phyloP scores from a whole-genome alignment of 2,329 filamentous ascomycete genomes.

The Mollisiaceae sp. region DNA sequence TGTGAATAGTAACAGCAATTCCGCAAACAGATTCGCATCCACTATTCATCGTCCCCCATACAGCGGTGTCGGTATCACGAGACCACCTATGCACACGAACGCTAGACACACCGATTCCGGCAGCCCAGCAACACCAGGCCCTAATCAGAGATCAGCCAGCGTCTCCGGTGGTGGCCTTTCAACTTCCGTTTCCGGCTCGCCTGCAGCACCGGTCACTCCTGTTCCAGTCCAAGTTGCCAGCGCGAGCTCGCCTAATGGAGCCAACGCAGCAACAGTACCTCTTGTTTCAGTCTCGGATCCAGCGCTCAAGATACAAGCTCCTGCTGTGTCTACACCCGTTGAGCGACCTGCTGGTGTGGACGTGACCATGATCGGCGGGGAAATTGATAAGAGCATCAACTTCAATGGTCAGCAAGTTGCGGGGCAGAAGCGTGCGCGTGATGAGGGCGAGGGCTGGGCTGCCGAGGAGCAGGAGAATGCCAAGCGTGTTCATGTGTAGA shows the following conservation, averaged over 20 bases:
- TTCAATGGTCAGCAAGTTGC: constrained; percentile 20
- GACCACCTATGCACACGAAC: not conserved
- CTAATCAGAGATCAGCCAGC: not conserved
- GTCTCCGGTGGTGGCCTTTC: not conserved
- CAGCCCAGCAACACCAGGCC: constrained; percentile 2
- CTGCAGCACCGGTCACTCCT: not conserved
- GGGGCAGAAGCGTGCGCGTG: constrained; percentile 36
- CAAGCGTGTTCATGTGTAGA: constrained; percentile 1
- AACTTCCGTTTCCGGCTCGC: not conserved
- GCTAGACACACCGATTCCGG: not conserved
- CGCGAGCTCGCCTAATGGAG: constrained; percentile 10
- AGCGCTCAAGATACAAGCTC: not conserved
- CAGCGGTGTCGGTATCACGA: not conserved
- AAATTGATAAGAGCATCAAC: not conserved
- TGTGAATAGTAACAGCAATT: not conserved
- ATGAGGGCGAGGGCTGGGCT: constrained; percentile 33
- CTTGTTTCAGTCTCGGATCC: not conserved
- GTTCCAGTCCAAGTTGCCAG: not conserved
- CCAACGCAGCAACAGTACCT: constrained; percentile 4
- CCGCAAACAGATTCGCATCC: not conserved
- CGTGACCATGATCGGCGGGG: not conserved
- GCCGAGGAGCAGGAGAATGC: constrained; percentile 29
- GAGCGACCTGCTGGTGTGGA: constrained; percentile 1
- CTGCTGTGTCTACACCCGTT: not conserved
- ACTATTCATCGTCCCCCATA: not conserved